Conservation (phyloP, 2,329 filamentous ascomycete genomes). For the Phialocephala subalpina region DNA sequence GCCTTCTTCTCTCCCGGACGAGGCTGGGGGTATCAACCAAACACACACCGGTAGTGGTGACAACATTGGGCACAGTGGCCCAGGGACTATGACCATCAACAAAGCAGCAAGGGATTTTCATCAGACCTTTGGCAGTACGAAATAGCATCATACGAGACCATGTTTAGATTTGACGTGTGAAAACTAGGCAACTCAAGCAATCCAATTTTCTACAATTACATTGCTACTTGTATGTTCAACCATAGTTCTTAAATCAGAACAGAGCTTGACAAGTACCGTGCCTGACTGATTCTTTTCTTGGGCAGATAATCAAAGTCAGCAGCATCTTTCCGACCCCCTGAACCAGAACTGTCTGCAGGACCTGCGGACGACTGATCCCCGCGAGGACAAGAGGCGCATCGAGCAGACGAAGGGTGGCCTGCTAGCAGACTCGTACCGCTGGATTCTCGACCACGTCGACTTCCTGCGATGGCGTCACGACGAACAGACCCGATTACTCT, state of each 20-base stretch:
- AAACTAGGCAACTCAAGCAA: too few species aligned
- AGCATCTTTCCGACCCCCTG: too few species aligned
- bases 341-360: conserved; percentile 14
- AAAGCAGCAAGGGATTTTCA: background rate
- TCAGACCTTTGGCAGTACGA: background rate
- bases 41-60: conserved; percentile 7
- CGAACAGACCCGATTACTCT: conserved; percentile 17
- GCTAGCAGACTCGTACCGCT: conserved; percentile 19
- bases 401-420: conserved; percentile 34
- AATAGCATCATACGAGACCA: too few species aligned
- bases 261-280: too few species aligned
- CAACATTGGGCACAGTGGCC: conserved; percentile 13
- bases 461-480: conserved; percentile 22
- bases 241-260: too few species aligned
- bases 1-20: conserved; percentile 23
- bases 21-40: conserved; percentile 11
- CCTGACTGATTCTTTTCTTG: too few species aligned
- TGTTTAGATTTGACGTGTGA: too few species aligned
- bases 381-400: conserved; percentile 24
- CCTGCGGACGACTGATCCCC: conserved; percentile 17
- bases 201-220: too few species aligned
- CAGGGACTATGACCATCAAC: conserved; percentile 9
- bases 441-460: conserved; percentile 23
- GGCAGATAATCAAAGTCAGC: too few species aligned
- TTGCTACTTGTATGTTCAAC: too few species aligned